phyloP scores from a whole-genome alignment of 495 filamentous ascomycete genomes.

The Penicillium nucicola region DNA sequence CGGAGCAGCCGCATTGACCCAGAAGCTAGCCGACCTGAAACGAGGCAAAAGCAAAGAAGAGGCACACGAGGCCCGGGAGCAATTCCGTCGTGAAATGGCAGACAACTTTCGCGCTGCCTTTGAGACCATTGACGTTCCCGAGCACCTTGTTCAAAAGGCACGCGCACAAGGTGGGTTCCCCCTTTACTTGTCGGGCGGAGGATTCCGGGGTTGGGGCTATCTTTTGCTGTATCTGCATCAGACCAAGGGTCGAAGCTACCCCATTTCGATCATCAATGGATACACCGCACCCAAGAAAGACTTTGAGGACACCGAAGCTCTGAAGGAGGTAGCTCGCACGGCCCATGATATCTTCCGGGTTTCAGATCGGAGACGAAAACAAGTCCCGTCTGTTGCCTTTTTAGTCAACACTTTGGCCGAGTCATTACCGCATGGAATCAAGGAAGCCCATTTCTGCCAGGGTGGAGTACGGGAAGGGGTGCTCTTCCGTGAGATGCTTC shows the following conservation, averaged over 20 bases:
- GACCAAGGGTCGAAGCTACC: slow-evolving; percentile 68
- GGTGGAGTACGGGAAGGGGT: slow-evolving; percentile 84
- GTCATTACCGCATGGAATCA: slow-evolving; percentile 63
- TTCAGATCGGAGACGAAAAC: slow-evolving; percentile 72
- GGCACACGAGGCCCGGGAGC: slow-evolving; percentile 25
- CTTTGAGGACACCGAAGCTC: slow-evolving; percentile 59
- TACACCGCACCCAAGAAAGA: slow-evolving; percentile 60
- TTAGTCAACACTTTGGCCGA: slow-evolving; percentile 69
- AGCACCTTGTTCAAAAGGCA: slow-evolving; percentile 42
- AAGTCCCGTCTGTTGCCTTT: slow-evolving; percentile 81
- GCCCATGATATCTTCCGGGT: slow-evolving; percentile 67
- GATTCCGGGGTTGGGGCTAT: slow-evolving; percentile 88
- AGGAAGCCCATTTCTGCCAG: slow-evolving; percentile 75
- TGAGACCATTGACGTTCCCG: slow-evolving; percentile 52
- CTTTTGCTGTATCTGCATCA: slow-evolving; percentile 62
- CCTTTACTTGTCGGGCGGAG: slow-evolving; percentile 81
- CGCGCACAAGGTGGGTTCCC: slow-evolving; percentile 54
- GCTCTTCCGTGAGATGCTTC: slow-evolving; percentile 62
- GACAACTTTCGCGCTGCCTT: slow-evolving; percentile 61
- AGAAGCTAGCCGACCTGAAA: slow-evolving; percentile 52
- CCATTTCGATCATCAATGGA: slow-evolving; percentile 80
- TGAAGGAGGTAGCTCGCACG: slow-evolving; percentile 49
- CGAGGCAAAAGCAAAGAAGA: slow-evolving; percentile 29
- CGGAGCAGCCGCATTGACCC: slow-evolving; percentile 75
- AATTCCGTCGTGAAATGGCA: slow-evolving; percentile 56